Evolutionary conservation across 352 stramenopile genomes (phyloP), one percentile per base, ranked within the genome.

Genomic region (Globisporangium ultimum): DNA sequence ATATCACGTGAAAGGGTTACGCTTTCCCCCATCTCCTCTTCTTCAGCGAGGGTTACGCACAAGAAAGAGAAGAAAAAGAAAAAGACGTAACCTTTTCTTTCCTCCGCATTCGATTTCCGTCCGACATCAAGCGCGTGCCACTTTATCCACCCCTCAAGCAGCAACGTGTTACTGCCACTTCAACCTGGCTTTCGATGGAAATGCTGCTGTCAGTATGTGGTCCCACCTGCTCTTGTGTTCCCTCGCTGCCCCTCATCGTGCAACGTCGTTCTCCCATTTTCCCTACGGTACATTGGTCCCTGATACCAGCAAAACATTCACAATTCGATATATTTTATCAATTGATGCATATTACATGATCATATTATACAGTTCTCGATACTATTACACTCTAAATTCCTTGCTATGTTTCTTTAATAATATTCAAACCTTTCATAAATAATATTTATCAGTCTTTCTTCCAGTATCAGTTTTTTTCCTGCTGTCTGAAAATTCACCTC

Each of bases 181-280:
- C 50, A 56, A 56, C 34, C 51, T 56, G 51, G 51, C 51, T 56
- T 54, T 54, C 48, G 17, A 24, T 53, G 8, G 9, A 22, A 53
- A 53, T 24, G 17, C 2, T n/a, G 12, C 8, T 10, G 40, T 15
- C 8, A 18, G 40, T 45, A 15, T 45, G 28, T 45, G 40, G 40
- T 45, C 40, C 40, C 40, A 45, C 40, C 40, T 45, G 12, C 3
- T 45, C 40, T 45, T 45, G 17, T n/a, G 13, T n/a, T 18, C 40
- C 17, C 40, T 45, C 15, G 21, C 7, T 42, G 43, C 32, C 20
- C 38, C 52, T 38, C 14, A 57, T 48, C 20, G 7, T 24, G 36
- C 51, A 57, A 57, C 51, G 5, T 11, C 28, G 3, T 36, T 36
- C 28, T 36, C 28, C 8, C 8, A 11, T 36, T 36, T 36, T 36